Base-by-base conservation (phyloP, 192 early-diverging fungal species). In the Coemansia sp. region DNA sequence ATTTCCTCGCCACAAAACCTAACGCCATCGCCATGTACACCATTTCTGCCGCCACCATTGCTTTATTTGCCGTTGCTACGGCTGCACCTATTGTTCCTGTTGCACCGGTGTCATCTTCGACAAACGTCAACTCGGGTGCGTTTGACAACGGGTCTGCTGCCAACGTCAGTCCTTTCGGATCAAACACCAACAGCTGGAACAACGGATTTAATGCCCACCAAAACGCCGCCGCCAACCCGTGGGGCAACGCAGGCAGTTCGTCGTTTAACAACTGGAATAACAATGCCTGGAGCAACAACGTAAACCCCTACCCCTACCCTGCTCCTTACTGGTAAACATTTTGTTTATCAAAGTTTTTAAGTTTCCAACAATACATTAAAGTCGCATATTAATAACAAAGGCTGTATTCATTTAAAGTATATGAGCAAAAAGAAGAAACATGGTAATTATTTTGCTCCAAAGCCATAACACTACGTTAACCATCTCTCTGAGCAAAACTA, bases 181-280 rank as follows among this genome's bases (percentile, higher is more conserved):
- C 67, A 5, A 74, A 68, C 25, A n/a, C 22, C 50, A 80, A 80
- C 39, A 52, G 64, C 10, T 80, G 77, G 77, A 80, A 80, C 57
- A 80, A 74, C 23, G 77, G 77, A 2, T 80, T 80, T 35, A 79
- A 70, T 25, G 71, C 71, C 16, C 67, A 74, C 31, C 77, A 80
- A 22, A 71, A 80, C 29, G 71, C 71, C 6, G 77, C 65, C 2
- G 64, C 77, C 1, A 71, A 73, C 26, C 71, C 77, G 3, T 80
- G 71, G 71, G 77, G 77, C 37, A 80, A 74, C 17, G 60, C 77
- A 8, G 77, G 77, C 38, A 60, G 77, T 55, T 74, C 77, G 6
- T 71, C 77, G 11, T 80, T 80, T 41, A 80, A 80, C 72, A 74
- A 80, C 72, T 80, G 77, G 77, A 80, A 80, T 62, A 80, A 74